A percentile compares a stretch with the other conserved stretches of the same genome.
Conservation (phyloP, 2,329 filamentous ascomycete genomes). For the Aspergillus phoenicis region DNA sequence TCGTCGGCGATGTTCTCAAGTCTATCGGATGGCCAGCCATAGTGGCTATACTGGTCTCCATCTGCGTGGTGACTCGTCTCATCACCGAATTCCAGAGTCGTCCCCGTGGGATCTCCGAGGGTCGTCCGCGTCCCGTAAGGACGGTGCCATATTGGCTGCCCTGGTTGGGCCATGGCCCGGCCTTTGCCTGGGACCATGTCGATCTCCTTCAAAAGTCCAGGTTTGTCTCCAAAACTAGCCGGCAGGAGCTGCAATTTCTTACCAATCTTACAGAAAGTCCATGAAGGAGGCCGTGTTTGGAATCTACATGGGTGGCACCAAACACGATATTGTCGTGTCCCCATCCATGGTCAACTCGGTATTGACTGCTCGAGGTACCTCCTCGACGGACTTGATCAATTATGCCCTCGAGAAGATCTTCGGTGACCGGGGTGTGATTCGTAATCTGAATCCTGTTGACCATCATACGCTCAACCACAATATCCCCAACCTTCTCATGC, state of each 20-base stretch:
- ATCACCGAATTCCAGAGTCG: constrained; percentile 39
- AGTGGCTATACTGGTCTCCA: constrained; percentile 30
- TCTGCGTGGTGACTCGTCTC: constrained; percentile 44
- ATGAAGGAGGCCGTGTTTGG: constrained; percentile 49
- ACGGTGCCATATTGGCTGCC: constrained; percentile 63
- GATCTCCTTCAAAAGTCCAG: constrained; percentile 47
- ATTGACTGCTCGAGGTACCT: constrained; percentile 35
- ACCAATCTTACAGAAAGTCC: constrained; percentile 32
- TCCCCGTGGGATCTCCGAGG: constrained; percentile 22
- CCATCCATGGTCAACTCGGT: constrained; percentile 50
- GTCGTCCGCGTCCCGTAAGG: constrained; percentile 45
- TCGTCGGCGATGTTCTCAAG: constrained; percentile 23
- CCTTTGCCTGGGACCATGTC: constrained; percentile 51
- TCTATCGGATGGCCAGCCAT: constrained; percentile 30
- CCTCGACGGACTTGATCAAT: constrained; percentile 34
- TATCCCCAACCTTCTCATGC: constrained; percentile 45
- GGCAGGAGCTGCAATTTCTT: background rate
- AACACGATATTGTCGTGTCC: constrained; percentile 54
- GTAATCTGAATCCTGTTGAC: constrained; percentile 36
- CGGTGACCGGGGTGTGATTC: constrained; percentile 42
- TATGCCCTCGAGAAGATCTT: constrained; percentile 47
- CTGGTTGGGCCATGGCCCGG: constrained; percentile 56
- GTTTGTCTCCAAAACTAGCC: constrained; percentile 29
- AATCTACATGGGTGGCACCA: constrained; percentile 53
- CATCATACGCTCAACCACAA: constrained; percentile 45